phyloP scores from a whole-genome alignment of 2,329 filamentous ascomycete genomes.

The Xylariales sp. region DNA sequence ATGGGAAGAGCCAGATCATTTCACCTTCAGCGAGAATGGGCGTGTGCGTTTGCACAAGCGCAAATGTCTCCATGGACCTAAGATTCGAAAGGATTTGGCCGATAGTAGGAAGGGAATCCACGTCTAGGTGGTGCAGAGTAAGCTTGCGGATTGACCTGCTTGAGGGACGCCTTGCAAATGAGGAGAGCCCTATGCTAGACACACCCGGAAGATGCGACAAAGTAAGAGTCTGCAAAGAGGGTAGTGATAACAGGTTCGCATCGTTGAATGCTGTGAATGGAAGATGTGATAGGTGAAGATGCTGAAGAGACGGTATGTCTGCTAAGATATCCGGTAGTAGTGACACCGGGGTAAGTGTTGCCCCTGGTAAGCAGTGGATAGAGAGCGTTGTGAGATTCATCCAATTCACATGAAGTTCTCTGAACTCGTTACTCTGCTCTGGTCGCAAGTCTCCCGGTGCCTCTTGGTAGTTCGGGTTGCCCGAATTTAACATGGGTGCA shows the following conservation, averaged over 20 bases:
- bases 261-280: slow-evolving; percentile 69
- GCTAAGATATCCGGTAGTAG: slow-evolving; percentile 64
- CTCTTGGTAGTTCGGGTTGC: slow-evolving; percentile 44
- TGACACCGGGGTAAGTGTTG: slow-evolving; percentile 63
- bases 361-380: slow-evolving; percentile 68
- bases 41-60: slow-evolving; percentile 65
- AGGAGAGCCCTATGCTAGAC: slow-evolving; percentile 65
- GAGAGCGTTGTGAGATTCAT: slow-evolving; percentile 65
- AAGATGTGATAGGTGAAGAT: slow-evolving; percentile 69
- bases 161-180: slow-evolving; percentile 63
- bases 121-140: slow-evolving; percentile 66
- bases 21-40: slow-evolving; percentile 67
- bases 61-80: slow-evolving; percentile 59
- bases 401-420: slow-evolving; percentile 67
- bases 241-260: slow-evolving; percentile 64
- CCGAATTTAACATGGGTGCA: slow-evolving; percentile 41
- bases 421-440: slow-evolving; percentile 58
- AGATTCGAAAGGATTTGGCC: slow-evolving; percentile 70
- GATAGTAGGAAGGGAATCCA: slow-evolving; percentile 67
- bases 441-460: slow-evolving; percentile 56
- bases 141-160: slow-evolving; percentile 61
- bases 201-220: slow-evolving; percentile 68
- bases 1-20: slow-evolving; percentile 72
- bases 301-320: slow-evolving; percentile 65
- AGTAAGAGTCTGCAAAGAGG: slow-evolving; percentile 65